Base-by-base conservation (phyloP, 768 basidiomycete genomes). In the Collybiopsis luxurians region DNA sequence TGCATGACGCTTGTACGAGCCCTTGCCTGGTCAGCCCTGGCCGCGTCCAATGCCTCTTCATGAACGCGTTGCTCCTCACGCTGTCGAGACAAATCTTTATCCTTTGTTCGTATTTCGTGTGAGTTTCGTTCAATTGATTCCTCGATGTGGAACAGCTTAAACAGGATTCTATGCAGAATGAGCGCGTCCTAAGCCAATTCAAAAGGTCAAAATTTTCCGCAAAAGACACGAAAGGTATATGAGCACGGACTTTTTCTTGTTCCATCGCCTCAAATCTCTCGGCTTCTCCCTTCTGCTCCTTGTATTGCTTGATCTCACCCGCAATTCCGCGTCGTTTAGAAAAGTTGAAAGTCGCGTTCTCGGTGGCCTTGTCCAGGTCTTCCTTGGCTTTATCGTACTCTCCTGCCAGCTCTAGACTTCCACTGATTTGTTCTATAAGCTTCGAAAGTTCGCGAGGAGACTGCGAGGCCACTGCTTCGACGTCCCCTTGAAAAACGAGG, bases 401-500 rank as follows among this genome's bases (percentile, higher is more conserved):
- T 0, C 76, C 72, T 2, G 92, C 85, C 11, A 97, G 83, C 66
- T 98, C 97, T 21, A 96, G 78, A 0, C 94, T 97, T 1, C 96
- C 96, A 58, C 88, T 90, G 59, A 98, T 98, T 68, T 98, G 94
- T 62, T 99, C 97, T 45, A 99, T 90, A 30, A 98, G 86, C 17
- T 84, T 83, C 0, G 95, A 81, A 21, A 98, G 84, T 63, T 96
- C 95, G 57, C 87, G 86, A 15, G 97, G 84, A 0, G 91, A 94
- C 63, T 99, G 97, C 2, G 92, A 91, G 0, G 97, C 97, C 31
- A 99, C 92, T 2, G 94, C 92, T 73, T 99, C 97, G 30, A 99
- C 97, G 67, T 98, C 97, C 51, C 97, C 97, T 67, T 99, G 97
- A 75, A 99, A 98, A 11, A 98, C 97, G 52, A 98, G 87, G 66